Conservation (phyloP, 176 grass and related monocot species). For the Hyparrhenia diplandra region DNA sequence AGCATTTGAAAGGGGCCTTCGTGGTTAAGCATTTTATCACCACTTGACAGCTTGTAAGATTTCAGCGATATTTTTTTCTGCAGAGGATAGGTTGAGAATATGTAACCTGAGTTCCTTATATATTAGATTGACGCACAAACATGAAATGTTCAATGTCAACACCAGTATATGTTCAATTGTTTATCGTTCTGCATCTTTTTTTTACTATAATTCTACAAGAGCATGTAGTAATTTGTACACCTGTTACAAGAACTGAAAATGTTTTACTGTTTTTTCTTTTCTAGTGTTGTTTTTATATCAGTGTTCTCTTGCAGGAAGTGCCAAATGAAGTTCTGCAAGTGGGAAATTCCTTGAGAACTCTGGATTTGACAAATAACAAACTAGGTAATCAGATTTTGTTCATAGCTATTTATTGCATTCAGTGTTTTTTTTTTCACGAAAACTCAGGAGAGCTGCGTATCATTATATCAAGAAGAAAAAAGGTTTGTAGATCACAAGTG, state of each 20-base stretch:
- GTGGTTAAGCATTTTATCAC: no score
- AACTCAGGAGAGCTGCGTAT: no score
- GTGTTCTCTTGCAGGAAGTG: slow-evolving; percentile 47
- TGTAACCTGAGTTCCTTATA: not conserved
- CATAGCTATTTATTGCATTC: not conserved
- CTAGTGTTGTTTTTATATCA: slow-evolving; percentile 2
- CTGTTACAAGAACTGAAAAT: no score
- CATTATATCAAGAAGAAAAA: no score
- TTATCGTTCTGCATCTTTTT: slow-evolving; percentile 2
- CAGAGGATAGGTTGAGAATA: not conserved
- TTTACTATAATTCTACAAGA: not conserved
- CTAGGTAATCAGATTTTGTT: slow-evolving; percentile 56
- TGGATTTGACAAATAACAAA: slow-evolving; percentile 98
- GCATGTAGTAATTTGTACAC: not conserved
- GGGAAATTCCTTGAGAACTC: slow-evolving; percentile 75
- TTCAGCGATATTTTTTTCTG: not conserved
- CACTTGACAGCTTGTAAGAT: no score
- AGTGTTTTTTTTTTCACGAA: not conserved
- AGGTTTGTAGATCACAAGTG: not conserved
- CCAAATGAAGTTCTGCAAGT: slow-evolving; percentile 86
- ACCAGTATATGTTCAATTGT: not conserved
- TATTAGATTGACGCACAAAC: not conserved
- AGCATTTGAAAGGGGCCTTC: no score
- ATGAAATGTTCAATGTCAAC: not conserved
- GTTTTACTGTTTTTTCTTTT: slow-evolving; percentile 7